phyloP scores from a whole-genome alignment of 1,284 basidiomycete species.

The Melampsora larici-populina region DNA sequence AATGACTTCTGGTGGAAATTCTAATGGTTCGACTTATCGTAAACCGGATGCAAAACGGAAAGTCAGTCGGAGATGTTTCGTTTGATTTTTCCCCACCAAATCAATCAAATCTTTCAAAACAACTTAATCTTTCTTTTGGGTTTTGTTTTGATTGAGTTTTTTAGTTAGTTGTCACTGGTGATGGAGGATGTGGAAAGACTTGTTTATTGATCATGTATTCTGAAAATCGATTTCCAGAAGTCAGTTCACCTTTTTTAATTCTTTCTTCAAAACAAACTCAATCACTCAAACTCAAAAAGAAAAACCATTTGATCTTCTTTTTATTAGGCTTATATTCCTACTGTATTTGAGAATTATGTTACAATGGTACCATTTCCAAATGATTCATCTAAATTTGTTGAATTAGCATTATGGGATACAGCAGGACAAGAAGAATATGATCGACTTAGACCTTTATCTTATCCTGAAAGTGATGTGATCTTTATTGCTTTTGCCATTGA shows the following conservation, averaged over 20 bases:
- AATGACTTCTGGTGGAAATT: neutral
- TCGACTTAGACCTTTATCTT: constrained; percentile 84
- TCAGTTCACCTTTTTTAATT: constrained; percentile 55
- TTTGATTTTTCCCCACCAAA: neutral
- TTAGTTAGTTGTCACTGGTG: constrained; percentile 54
- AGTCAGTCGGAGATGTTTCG: constrained; percentile 8
- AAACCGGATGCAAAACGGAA: constrained; percentile 43
- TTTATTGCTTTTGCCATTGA: constrained; percentile 96
- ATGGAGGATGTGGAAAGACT: constrained; percentile 78
- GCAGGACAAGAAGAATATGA: constrained; percentile 99
- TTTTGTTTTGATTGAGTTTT: neutral
- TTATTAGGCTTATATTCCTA: constrained; percentile 85
- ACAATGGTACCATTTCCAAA: constrained; percentile 83
- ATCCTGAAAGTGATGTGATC: constrained; percentile 94
- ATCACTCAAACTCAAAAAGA: neutral
- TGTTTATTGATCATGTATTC: constrained; percentile 88
- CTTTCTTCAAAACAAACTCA: neutral
- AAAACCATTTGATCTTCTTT: neutral
- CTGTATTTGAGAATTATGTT: constrained; percentile 92
- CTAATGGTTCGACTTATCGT: constrained; percentile 20
- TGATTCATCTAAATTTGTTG: constrained; percentile 66
- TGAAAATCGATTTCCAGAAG: constrained; percentile 96
- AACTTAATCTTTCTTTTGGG: neutral
- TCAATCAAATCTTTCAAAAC: neutral
- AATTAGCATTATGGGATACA: constrained; percentile 95